Conservation (phyloP, 768 basidiomycete genomes). For the Suillus plorans region DNA sequence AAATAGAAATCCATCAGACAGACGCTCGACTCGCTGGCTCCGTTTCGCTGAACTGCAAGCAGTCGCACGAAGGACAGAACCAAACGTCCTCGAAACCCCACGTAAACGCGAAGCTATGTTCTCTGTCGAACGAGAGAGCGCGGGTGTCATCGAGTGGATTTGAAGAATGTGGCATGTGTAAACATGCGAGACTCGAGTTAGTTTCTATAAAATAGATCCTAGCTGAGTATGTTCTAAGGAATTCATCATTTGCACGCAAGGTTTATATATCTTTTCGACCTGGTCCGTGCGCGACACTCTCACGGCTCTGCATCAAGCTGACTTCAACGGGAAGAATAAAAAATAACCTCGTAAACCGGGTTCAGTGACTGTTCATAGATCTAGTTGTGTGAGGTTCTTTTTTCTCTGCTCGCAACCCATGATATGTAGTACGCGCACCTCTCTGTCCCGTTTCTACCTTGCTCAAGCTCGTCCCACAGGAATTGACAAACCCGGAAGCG, state of each 20-base stretch:
- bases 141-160: conserved; percentile 68
- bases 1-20: conserved; percentile 57
- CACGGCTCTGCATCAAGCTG: background rate
- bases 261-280: conserved; percentile 32
- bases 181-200: conserved; percentile 80
- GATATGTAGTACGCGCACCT: background rate
- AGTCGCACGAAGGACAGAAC: conserved; percentile 32
- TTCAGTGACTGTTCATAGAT: background rate
- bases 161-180: conserved; percentile 73
- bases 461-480: background rate
- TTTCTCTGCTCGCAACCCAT: background rate
- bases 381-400: background rate
- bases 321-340: background rate
- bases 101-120: conserved; percentile 44
- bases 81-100: conserved; percentile 66
- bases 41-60: conserved; percentile 22
- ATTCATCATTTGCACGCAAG: conserved; percentile 9
- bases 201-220: conserved; percentile 81
- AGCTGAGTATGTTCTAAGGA: conserved; percentile 76
- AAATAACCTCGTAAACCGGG: too few relatives aligned
- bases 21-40: conserved; percentile 58
- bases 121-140: conserved; percentile 68
- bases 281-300: conserved; percentile 34
- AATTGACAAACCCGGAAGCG: background rate
- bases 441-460: background rate